These are phyloP conservation scores for Paraphoma chrysanthemicola DNA, from an alignment of 2,329 filamentous ascomycete species.

Conservation along the genomic window DNA sequence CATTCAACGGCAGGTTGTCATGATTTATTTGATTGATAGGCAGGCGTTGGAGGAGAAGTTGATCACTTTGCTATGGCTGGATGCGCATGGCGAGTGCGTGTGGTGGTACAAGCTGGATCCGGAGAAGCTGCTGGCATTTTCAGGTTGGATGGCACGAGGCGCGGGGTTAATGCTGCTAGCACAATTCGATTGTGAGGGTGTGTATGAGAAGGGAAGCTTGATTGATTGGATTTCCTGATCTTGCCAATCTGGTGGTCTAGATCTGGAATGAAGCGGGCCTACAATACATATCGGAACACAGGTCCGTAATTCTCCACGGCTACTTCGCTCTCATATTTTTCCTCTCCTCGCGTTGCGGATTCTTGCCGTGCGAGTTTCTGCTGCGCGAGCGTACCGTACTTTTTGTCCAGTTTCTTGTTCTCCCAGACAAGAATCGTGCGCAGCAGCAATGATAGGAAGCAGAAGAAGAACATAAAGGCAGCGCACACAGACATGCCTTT, in stretches of 20 bases:
- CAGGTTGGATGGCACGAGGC: neutral
- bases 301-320: conserved; percentile 46
- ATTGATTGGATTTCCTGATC: neutral
- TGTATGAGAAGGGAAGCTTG: neutral
- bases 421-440: conserved; percentile 44
- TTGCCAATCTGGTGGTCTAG: neutral
- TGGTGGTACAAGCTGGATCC: neutral
- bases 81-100: neutral
- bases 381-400: conserved; percentile 39
- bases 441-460: conserved; percentile 35
- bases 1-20: neutral
- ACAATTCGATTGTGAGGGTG: neutral
- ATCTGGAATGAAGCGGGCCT: neutral
- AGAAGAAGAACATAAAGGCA: conserved; percentile 48
- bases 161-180: neutral
- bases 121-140: neutral
- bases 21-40: neutral
- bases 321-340: conserved; percentile 13
- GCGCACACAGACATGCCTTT: conserved; percentile 47
- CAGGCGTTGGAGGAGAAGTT: neutral
- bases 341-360: conserved; percentile 17
- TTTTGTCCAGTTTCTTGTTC: conserved; percentile 44
- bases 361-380: conserved; percentile 31
- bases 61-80: neutral
- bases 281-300: conserved; percentile 41